Evolutionary conservation across 345 rosid species (phyloP).

Genomic region (Euphorbia peplus): DNA sequence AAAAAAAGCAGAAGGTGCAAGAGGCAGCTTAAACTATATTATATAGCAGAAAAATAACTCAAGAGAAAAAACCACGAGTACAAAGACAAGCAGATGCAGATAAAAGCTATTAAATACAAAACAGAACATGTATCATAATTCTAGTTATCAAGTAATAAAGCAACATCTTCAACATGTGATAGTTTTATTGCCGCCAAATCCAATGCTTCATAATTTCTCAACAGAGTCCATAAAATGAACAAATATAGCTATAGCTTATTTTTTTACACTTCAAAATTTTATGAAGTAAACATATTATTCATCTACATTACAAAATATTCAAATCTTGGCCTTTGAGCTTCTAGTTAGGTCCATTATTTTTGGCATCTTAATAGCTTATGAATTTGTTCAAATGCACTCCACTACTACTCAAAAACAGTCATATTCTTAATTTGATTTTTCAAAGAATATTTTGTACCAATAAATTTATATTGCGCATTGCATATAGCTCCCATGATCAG

Average conservation of each 20-base stretch:
- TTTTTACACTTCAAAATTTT: not conserved
- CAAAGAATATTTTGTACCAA: not conserved
- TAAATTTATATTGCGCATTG: not conserved
- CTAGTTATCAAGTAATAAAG: not conserved
- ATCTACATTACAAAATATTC: not conserved
- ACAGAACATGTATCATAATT: not conserved
- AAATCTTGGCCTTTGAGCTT: not conserved
- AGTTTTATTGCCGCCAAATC: not conserved
- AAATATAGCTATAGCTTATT: slow-evolving; percentile 4
- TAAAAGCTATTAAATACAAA: not conserved
- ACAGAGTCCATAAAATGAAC: not conserved
- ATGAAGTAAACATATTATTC: not conserved
- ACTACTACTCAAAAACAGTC: not conserved
- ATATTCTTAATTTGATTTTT: not conserved
- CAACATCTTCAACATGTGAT: not conserved
- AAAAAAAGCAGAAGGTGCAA: not conserved
- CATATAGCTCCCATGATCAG: not conserved
- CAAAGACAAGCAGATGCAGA: not conserved
- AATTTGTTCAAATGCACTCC: not conserved
- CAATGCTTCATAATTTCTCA: not conserved
- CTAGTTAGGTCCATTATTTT: not conserved
- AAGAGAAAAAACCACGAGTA: not conserved
- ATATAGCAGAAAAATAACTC: not conserved
- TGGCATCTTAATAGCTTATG: not conserved
- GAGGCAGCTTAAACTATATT: not conserved